Base-by-base conservation (phyloP, 2,329 filamentous ascomycete species). In the Neopestalotiopsis clavispora region DNA sequence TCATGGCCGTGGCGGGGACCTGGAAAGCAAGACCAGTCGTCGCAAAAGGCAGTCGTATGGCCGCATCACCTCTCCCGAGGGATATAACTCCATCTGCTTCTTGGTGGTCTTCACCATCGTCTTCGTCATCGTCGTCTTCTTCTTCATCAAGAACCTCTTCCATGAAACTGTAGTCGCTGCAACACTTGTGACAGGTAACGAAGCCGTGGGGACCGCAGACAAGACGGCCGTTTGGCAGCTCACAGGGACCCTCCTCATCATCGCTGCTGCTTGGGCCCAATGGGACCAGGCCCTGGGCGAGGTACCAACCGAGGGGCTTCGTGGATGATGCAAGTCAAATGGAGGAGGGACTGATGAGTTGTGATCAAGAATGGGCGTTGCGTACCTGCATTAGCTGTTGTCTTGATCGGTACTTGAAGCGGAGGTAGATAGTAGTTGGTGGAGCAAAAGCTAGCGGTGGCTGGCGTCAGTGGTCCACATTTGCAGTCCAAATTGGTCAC, bases 91-190 rank as follows among this genome's bases (percentile, higher is more conserved):
- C 23, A 28, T 28, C 23, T 28, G 23, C 23, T 28, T 28, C 23
- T 28, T 4, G 23, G 23, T 28, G 23, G 23, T 70, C 64, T 28
- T 72, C 66, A 23, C 64, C 58, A 28, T 72, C 65, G 17, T 72
- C 34, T 52, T 67, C 62, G 1, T 72, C 67, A 20, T 63, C 64
- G 2, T 69, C 65, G 0, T 72, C 71, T 17, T 72, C 68, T 5
- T 73, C 71, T n/a, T 75, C 72, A 45, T 70, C 67, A 7, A 71
- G 49, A 13, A 71, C 67, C 17, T 78, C 74, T 13, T 78, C 71
- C 75, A 78, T 75, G 69, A 78, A 80, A 72, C 74, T 79, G 72
- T 79, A 82, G 69, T 82, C 80, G 3, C 74, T 74, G 38, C 74
- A 76, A 68, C 80, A 82, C 34, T 59, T 74, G 10, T 71, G 70